Conservation (phyloP, 257 asterid species). For the Solanum bukasovii region DNA sequence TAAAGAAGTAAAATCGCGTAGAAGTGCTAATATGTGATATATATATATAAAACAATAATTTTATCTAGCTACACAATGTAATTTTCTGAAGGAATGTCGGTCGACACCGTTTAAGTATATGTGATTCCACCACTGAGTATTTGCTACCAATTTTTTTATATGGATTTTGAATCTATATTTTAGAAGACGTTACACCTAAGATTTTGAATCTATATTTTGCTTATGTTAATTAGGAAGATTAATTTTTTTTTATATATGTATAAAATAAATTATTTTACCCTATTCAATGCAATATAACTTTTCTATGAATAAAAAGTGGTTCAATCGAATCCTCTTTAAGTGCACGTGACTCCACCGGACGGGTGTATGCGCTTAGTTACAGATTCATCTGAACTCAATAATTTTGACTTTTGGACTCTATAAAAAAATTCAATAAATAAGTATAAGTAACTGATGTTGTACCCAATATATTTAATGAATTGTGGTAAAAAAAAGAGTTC, state of each 20-base stretch:
- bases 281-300: neutral
- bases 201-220: neutral
- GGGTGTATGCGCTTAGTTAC: neutral
- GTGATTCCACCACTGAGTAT: neutral
- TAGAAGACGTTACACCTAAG: neutral
- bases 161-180: too few relatives aligned
- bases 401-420: fast-evolving
- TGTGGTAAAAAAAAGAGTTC: neutral
- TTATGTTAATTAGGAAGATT: neutral
- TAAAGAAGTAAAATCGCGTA: too few relatives aligned
- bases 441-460: neutral
- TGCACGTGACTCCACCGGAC: neutral
- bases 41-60: too few relatives aligned
- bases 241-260: too few relatives aligned
- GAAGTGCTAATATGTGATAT: neutral
- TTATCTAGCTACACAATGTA: too few relatives aligned
- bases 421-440: neutral
- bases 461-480: neutral
- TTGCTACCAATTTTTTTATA: neutral
- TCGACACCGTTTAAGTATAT: too few relatives aligned
- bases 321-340: neutral
- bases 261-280: neutral
- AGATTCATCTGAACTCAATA: neutral
- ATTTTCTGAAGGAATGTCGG: fast-evolving
- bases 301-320: neutral